Conservation (phyloP, 2,329 filamentous ascomycete species). For the Phialophora expanda region DNA sequence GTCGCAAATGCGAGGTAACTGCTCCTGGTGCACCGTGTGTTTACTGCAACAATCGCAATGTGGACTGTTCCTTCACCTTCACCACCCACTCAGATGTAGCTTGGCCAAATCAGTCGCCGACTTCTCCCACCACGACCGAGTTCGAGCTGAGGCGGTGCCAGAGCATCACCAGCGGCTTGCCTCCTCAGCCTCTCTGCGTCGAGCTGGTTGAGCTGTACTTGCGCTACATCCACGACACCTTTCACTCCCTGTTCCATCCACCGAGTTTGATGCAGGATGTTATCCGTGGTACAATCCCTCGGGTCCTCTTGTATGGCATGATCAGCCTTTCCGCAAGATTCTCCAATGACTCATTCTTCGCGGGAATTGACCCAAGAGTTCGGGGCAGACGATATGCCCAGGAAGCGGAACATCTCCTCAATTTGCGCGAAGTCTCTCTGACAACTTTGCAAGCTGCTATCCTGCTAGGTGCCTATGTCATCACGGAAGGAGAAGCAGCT, state of each 20-base stretch:
- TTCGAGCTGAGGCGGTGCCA: constrained; percentile 17
- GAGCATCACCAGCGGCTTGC: constrained; percentile 20
- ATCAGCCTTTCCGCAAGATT: constrained; percentile 32
- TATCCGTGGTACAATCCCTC: constrained; percentile 21
- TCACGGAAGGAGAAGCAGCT: constrained; percentile 42
- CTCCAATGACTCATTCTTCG: constrained; percentile 30
- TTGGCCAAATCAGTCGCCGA: constrained; percentile 10
- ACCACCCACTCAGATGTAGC: background rate
- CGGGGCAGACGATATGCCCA: constrained; percentile 31
- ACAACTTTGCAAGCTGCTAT: constrained; percentile 50
- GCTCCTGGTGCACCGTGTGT: constrained; percentile 25
- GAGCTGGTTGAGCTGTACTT: constrained; percentile 37
- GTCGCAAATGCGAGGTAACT: constrained; percentile 30
- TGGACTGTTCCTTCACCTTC: constrained; percentile 28
- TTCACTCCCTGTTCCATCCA: constrained; percentile 36
- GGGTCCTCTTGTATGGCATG: constrained; percentile 27
- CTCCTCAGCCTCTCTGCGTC: constrained; percentile 29
- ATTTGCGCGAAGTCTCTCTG: constrained; percentile 48
- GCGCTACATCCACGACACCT: constrained; percentile 36
- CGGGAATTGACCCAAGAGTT: constrained; percentile 27
- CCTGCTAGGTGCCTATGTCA: constrained; percentile 47
- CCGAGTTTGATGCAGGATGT: constrained; percentile 35
- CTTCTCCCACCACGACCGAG: constrained; percentile 13
- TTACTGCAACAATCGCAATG: constrained; percentile 28
- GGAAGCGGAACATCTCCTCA: constrained; percentile 39